A percentile compares a stretch with the other conserved stretches of the same genome.
Conservation (phyloP, 2,329 filamentous ascomycete species). For the Botrytis porri region DNA sequence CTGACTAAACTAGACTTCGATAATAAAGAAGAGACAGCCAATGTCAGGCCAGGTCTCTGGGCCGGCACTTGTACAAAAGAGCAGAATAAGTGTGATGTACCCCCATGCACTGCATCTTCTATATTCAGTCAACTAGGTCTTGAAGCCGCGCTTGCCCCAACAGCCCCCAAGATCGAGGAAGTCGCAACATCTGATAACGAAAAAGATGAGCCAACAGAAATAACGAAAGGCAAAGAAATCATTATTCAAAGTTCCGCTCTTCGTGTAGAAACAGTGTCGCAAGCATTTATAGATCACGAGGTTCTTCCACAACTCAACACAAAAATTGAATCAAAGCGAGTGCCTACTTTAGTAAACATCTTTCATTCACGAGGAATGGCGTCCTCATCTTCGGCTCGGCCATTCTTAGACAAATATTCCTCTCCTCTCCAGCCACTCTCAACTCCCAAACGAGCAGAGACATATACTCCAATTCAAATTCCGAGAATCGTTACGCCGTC, state of each 20-base stretch:
- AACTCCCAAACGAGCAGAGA: not conserved
- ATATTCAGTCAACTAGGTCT: not conserved
- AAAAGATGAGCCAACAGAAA: not conserved
- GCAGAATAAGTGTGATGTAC: not conserved
- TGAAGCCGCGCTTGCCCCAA: not conserved
- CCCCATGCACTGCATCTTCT: not conserved
- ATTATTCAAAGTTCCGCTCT: not conserved
- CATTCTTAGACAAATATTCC: not conserved
- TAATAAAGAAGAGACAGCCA: not conserved
- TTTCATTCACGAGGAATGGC: conserved; percentile 29
- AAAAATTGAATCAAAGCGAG: conserved; percentile 7
- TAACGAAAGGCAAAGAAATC: not conserved
- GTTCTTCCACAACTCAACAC: not conserved
- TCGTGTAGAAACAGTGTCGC: not conserved
- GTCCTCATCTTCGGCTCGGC: conserved; percentile 10
- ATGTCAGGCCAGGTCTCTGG: not conserved
- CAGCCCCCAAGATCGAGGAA: not conserved
- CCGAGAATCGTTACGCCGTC: conserved; percentile 9
- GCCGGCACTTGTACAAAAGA: not conserved
- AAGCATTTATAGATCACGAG: not conserved
- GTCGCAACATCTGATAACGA: not conserved
- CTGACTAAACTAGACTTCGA: not conserved
- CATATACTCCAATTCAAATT: not conserved
- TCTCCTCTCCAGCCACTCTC: not conserved
- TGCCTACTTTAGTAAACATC: conserved; percentile 27